phyloP scores from a whole-genome alignment of 2,329 filamentous ascomycete species.

The Colletotrichum ledebouriae region DNA sequence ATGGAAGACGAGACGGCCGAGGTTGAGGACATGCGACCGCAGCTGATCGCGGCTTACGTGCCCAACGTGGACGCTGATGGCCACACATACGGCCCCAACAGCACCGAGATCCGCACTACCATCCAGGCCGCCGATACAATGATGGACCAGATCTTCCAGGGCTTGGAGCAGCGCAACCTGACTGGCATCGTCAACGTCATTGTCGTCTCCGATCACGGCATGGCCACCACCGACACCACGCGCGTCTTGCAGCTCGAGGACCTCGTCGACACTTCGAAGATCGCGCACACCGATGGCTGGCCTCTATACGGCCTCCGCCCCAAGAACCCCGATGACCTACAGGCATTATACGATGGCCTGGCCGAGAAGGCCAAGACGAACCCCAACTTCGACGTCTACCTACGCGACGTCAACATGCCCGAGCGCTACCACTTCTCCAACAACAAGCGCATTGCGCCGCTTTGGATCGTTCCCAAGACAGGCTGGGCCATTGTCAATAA shows the following conservation, averaged over 20 bases:
- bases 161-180: conserved; percentile 84
- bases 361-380: conserved; percentile 69
- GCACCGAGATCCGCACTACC: conserved; percentile 86
- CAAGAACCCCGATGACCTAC: conserved; percentile 75
- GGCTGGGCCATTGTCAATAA: conserved; percentile 93
- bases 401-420: conserved; percentile 90
- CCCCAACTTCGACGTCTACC: conserved; percentile 86
- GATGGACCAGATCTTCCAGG: conserved; percentile 81
- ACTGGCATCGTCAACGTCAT: conserved; percentile 93
- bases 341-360: conserved; percentile 74
- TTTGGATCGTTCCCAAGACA: conserved; percentile 93
- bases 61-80: conserved; percentile 91
- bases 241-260: conserved; percentile 92
- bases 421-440: conserved; percentile 90
- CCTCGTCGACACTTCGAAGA: conserved; percentile 80
- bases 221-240: conserved; percentile 89
- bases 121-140: conserved; percentile 86
- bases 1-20: conserved; percentile 68
- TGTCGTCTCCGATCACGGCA: conserved; percentile 97
- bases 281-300: conserved; percentile 94
- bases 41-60: conserved; percentile 94
- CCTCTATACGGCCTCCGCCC: conserved; percentile 90
- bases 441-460: conserved; percentile 89
- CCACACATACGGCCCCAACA: conserved; percentile 92
- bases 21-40: conserved; percentile 75